Evolutionary conservation across 2,329 filamentous ascomycete genomes (phyloP).

Genomic region (Colletotrichum viniferum): DNA sequence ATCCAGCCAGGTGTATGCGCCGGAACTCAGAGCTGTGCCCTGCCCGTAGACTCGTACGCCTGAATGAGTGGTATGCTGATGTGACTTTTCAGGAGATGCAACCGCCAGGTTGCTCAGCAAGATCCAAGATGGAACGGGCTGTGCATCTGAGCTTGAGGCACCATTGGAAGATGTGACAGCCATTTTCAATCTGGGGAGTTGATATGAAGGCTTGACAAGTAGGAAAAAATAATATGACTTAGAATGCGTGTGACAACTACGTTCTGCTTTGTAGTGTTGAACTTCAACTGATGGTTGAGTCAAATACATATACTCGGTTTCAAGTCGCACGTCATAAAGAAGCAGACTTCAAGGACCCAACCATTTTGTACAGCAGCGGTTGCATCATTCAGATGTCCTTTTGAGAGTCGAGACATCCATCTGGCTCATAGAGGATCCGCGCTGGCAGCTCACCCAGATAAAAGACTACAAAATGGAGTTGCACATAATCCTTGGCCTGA

Average conservation of each 20-base stretch:
- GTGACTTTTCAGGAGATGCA: background rate
- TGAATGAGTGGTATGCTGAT: background rate
- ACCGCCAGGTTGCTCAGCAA: background rate
- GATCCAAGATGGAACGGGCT: background rate
- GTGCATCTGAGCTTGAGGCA: background rate
- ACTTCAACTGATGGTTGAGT: background rate
- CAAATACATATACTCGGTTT: background rate
- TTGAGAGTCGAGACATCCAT: background rate
- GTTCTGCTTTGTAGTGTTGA: background rate
- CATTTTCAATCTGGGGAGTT: background rate
- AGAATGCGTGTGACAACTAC: background rate
- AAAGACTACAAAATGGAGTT: rapidly evolving
- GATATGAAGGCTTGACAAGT: background rate
- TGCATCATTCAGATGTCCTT: background rate
- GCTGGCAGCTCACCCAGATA: background rate
- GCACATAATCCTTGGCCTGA: background rate
- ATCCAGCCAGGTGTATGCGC: background rate
- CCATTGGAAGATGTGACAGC: background rate
- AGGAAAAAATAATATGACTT: background rate
- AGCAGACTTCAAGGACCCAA: background rate
- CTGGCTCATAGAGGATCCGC: background rate
- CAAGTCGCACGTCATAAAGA: background rate
- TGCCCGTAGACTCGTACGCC: background rate
- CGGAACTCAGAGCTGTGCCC: background rate
- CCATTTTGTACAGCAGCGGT: background rate